phyloP scores from a whole-genome alignment of 129 eudicot species.

The Flaveria trinervia region DNA sequence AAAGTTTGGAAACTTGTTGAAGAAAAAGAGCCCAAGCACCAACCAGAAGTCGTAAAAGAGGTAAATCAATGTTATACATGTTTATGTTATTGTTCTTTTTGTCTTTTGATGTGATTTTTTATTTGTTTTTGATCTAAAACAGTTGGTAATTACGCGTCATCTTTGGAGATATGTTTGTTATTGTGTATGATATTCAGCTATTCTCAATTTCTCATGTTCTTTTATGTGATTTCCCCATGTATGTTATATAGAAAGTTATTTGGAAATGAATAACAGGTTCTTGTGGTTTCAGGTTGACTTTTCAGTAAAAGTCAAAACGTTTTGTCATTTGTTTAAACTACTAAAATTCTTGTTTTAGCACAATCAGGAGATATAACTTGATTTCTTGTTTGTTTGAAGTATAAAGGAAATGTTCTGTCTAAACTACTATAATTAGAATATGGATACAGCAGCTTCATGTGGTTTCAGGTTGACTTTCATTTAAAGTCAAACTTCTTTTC shows the following conservation, averaged over 20 bases:
- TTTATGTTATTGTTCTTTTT: slow-evolving; percentile 33
- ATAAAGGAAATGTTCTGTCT: neutral
- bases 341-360: neutral
- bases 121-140: slow-evolving; percentile 28
- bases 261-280: slow-evolving; percentile 32
- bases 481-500: slow-evolving; percentile 5
- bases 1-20: slow-evolving; percentile 84
- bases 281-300: slow-evolving; percentile 15
- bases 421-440: slow-evolving; percentile 8
- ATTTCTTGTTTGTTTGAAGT: neutral
- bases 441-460: slow-evolving; percentile 24
- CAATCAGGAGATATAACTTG: neutral
- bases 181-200: slow-evolving; percentile 34
- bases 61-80: slow-evolving; percentile 39
- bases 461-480: slow-evolving; percentile 11
- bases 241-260: slow-evolving; percentile 21
- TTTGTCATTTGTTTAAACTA: neutral
- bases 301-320: slow-evolving; percentile 8
- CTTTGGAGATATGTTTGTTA: slow-evolving; percentile 41
- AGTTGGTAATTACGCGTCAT: slow-evolving; percentile 47
- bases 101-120: slow-evolving; percentile 23
- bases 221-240: slow-evolving; percentile 31
- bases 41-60: slow-evolving; percentile 41
- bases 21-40: slow-evolving; percentile 69
- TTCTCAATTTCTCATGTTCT: slow-evolving; percentile 10